Conservation (phyloP, 352 stramenopile species). For the Pythium graminicola region DNA sequence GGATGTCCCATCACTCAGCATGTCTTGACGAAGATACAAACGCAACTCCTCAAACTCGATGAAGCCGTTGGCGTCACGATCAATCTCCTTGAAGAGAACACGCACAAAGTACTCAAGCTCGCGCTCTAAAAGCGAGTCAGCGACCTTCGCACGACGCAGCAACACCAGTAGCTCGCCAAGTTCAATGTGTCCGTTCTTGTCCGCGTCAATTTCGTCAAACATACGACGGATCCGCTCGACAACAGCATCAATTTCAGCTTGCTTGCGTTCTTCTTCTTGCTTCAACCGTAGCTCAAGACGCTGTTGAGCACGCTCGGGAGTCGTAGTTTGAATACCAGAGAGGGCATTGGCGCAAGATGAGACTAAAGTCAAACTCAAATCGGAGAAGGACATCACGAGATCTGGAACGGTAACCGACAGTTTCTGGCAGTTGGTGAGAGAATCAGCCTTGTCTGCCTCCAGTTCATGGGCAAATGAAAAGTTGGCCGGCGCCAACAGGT, state of each 20-base stretch:
- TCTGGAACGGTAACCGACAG: slow-evolving; percentile 27
- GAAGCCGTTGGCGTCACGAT: slow-evolving; percentile 72
- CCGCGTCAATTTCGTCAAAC: slow-evolving; percentile 35
- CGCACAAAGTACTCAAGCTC: slow-evolving; percentile 31
- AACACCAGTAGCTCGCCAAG: slow-evolving; percentile 29
- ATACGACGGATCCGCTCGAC: slow-evolving; percentile 29
- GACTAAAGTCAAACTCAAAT: slow-evolving; percentile 33
- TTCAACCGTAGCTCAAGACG: slow-evolving; percentile 23
- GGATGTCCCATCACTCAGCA: slow-evolving; percentile 13
- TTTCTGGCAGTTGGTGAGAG: slow-evolving; percentile 15
- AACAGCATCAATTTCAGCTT: slow-evolving; percentile 25
- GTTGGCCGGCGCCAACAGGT: slow-evolving; percentile 17
- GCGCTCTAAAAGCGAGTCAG: slow-evolving; percentile 26
- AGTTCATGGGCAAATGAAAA: slow-evolving; percentile 22
- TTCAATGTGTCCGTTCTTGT: slow-evolving; percentile 35
- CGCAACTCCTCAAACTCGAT: slow-evolving; percentile 93
- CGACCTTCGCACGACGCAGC: slow-evolving; percentile 27
- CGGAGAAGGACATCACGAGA: slow-evolving; percentile 32
- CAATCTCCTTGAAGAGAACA: slow-evolving; percentile 60
- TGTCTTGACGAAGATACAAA: slow-evolving; percentile 30
- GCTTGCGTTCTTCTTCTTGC: slow-evolving; percentile 21
- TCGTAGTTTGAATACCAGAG: slow-evolving; percentile 29
- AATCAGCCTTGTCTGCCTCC: slow-evolving; percentile 13
- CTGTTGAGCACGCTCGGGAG: slow-evolving; percentile 29
- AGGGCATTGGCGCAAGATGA: slow-evolving; percentile 29